Conservation (phyloP, 495 filamentous ascomycete species). For the Penicillium subrubescens region DNA sequence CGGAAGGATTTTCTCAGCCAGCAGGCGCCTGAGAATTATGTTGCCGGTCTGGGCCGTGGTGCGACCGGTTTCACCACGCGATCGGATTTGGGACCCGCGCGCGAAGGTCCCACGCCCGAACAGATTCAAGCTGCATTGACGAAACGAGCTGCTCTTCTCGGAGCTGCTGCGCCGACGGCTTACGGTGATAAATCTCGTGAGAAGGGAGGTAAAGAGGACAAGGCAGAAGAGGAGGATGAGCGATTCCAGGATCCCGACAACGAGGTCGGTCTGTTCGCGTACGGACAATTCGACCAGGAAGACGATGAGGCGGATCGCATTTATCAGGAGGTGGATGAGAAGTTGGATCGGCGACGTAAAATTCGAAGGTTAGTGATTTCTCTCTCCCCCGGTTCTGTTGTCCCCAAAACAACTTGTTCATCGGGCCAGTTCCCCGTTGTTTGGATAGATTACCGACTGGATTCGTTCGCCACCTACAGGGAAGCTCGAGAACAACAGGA, state of each 20-base stretch:
- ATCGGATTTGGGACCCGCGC: conserved; percentile 92
- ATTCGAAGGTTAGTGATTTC: conserved; percentile 78
- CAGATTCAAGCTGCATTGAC: conserved; percentile 97
- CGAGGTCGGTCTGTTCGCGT: conserved; percentile 92
- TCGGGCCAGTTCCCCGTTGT: conserved; percentile 56
- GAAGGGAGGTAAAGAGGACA: conserved; percentile 59
- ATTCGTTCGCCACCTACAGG: conserved; percentile 68
- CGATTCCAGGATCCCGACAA: conserved; percentile 96
- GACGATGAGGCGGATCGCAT: conserved; percentile 97
- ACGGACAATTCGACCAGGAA: conserved; percentile 90
- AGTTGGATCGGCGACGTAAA: conserved; percentile 87
- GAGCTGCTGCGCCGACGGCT: conserved; percentile 74
- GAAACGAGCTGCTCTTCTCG: conserved; percentile 83
- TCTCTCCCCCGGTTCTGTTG: conserved; percentile 25
- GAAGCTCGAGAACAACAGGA: conserved; percentile 93
- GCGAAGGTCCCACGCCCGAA: conserved; percentile 95
- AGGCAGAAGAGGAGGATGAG: conserved; percentile 78
- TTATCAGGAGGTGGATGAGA: conserved; percentile 93
- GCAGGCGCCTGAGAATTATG: conserved; percentile 95
- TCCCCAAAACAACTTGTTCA: conserved; percentile 65
- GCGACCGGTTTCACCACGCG: conserved; percentile 98
- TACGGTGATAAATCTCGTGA: conserved; percentile 73
- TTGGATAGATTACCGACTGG: conserved; percentile 88
- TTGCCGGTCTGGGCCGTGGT: conserved; percentile 95
- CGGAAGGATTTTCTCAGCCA: conserved; percentile 91